These are phyloP conservation scores for Heteromeles arbutifolia DNA, from an alignment of 306 rosid species.

Conservation along the genomic window DNA sequence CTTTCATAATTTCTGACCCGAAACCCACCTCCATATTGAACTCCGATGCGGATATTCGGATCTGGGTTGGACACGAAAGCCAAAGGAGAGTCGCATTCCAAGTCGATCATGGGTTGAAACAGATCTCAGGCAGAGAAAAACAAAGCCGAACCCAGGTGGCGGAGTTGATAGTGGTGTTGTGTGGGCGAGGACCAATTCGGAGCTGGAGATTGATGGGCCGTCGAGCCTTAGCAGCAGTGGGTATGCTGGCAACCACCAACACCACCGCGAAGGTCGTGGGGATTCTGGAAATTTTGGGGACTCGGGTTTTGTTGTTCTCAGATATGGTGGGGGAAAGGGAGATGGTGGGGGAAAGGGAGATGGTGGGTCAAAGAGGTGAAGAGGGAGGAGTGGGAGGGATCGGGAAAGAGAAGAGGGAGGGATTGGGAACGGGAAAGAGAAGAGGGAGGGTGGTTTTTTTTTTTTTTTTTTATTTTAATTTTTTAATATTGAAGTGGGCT, in stretches of 20 bases:
- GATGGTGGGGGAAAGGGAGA: too few relatives aligned
- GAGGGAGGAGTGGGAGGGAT: too few relatives aligned
- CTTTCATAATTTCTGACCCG: neutral
- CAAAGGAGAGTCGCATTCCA: conserved; percentile 31
- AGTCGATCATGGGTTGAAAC: conserved; percentile 49
- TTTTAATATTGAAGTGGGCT: too few relatives aligned
- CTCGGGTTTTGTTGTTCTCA: too few relatives aligned
- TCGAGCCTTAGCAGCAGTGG: conserved; percentile 78
- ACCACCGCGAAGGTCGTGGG: too few relatives aligned
- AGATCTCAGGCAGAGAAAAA: conserved; percentile 53
- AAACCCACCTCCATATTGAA: neutral
- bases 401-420: too few relatives aligned
- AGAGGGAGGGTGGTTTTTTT: too few relatives aligned
- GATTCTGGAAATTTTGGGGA: too few relatives aligned
- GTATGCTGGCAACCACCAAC: conserved; percentile 50
- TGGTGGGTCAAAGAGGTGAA: too few relatives aligned
- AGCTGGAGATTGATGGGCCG: conserved; percentile 38
- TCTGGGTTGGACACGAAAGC: conserved; percentile 14
- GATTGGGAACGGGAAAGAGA: too few relatives aligned
- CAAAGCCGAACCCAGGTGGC: conserved; percentile 18
- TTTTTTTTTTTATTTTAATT: too few relatives aligned
- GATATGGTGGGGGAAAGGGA: too few relatives aligned
- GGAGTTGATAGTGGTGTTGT: neutral
- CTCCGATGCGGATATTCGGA: neutral
- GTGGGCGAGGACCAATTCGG: conserved; percentile 51